Percentiles rank a stretch among this genome's conserved stretches.
phyloP scores from a whole-genome alignment of 352 stramenopile genomes.

The Globisporangium takayamanum region DNA sequence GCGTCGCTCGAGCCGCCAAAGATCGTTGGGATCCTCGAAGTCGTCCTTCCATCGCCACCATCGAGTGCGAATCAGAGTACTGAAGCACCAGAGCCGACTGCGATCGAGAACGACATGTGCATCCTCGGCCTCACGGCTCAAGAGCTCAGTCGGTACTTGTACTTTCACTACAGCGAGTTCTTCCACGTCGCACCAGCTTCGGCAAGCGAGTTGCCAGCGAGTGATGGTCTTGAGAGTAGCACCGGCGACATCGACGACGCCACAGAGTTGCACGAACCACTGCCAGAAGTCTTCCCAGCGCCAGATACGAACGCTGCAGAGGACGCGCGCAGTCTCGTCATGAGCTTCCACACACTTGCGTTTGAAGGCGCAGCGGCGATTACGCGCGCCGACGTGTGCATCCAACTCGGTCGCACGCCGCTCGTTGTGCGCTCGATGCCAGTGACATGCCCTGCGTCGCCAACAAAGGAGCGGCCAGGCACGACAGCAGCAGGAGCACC shows the following conservation, averaged over 20 bases:
- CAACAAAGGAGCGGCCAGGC: conserved; percentile 17
- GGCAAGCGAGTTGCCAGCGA: conserved; percentile 2
- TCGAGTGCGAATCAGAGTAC: conserved; percentile 5
- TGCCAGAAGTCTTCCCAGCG: conserved; percentile 14
- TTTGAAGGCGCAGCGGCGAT: conserved; percentile 9
- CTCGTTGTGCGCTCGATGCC: conserved; percentile 16
- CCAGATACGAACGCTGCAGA: conserved; percentile 12
- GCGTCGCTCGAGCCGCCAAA: conserved; percentile 17
- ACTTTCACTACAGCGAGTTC: conserved; percentile 70
- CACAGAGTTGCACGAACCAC: neutral
- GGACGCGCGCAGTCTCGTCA: conserved; percentile 15
- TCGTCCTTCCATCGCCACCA: conserved; percentile 33
- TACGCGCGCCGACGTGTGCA: conserved; percentile 13
- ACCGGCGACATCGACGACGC: neutral
- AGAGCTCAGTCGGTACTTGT: conserved; percentile 63
- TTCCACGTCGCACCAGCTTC: conserved; percentile 27
- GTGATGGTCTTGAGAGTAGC: neutral
- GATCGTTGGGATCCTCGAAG: conserved; percentile 58
- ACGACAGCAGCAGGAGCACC: neutral
- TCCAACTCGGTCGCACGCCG: conserved; percentile 24
- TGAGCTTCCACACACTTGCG: conserved; percentile 12
- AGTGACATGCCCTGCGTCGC: conserved; percentile 7
- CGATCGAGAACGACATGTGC: conserved; percentile 52
- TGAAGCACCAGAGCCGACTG: neutral
- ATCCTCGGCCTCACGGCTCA: conserved; percentile 62